These are phyloP conservation scores for Boletus subcaerulescens DNA, from an alignment of 768 basidiomycete genomes.

Conservation along the genomic window DNA sequence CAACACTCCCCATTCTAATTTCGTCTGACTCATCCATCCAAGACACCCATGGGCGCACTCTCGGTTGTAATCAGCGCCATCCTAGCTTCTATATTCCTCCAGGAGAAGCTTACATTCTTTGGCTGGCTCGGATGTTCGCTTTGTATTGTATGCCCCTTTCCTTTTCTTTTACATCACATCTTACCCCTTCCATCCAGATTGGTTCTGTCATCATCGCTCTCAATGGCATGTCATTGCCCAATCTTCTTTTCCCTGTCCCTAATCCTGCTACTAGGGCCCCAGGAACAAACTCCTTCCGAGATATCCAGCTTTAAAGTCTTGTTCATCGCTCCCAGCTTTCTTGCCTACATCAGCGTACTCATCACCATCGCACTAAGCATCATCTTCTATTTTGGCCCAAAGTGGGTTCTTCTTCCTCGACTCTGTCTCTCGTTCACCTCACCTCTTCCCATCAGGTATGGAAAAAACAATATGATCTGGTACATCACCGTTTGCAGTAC, in stretches of 20 bases:
- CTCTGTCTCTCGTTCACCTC: constrained; percentile 1
- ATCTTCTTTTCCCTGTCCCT: not conserved
- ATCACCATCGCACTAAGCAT: constrained; percentile 66
- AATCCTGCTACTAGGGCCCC: constrained; percentile 47
- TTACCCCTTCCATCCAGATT: constrained; percentile 41
- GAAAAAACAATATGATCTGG: constrained; percentile 92
- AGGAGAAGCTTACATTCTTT: constrained; percentile 91
- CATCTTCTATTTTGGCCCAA: constrained; percentile 80
- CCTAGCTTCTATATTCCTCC: constrained; percentile 88
- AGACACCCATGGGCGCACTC: constrained; percentile 94
- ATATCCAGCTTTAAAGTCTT: constrained; percentile 72
- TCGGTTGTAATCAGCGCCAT: constrained; percentile 96
- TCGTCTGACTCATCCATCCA: constrained; percentile 1
- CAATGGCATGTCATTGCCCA: constrained; percentile 52
- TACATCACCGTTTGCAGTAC: constrained; percentile 93
- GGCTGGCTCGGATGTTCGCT: constrained; percentile 94
- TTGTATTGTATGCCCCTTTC: constrained; percentile 66
- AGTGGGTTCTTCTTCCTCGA: constrained; percentile 37
- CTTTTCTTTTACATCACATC: not conserved
- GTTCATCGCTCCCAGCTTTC: constrained; percentile 82
- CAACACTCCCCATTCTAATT: not conserved
- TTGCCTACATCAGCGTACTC: constrained; percentile 63
- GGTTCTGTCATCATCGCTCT: constrained; percentile 89
- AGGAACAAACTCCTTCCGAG: constrained; percentile 65
- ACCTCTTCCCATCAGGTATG: constrained; percentile 49